Evolutionary conservation across 1,284 basidiomycete genomes (phyloP), one percentile per base, ranked within the genome.

Genomic region (Cutaneotrichosporon sp.): DNA sequence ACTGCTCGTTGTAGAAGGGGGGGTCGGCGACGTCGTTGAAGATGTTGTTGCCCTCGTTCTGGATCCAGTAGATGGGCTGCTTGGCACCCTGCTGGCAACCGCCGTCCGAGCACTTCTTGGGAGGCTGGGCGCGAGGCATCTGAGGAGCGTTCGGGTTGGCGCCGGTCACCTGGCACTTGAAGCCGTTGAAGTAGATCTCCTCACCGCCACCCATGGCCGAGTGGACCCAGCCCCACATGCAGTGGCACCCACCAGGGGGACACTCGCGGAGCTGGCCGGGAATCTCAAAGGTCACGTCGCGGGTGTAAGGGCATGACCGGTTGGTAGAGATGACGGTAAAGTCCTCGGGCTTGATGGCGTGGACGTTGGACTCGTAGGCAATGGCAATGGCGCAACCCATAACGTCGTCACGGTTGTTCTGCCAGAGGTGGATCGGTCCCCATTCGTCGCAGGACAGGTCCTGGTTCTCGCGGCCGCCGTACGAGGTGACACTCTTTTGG

Each of bases 241-340:
- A 90, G 26, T 82, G 84, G 73, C 89, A 90, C 46, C 85, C 85
- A 11, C 84, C 85, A 1, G 84, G 75, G 8, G 58, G 86, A 72
- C 89, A 90, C 26, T 85, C 81, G 0, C 89, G 89, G 84, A 90
- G 87, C 22, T 78, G 76, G 14, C 77, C 81, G 0, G 89, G 89
- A n/a, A 90, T 77, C 60, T 83, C 72, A 70, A 90, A 90, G 60
- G 84, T 82, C n/a, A 88, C 89, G 21, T 72, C 69, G 32, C 86
- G 83, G 56, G 80, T 81, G 87, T 87, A 90, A 0, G 89, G 87
- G 69, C 88, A 90, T 0, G 85, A 86, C 36, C 88, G 86, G 74
- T 90, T 90, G 36, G 88, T 83, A 64, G 85, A 87, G 79, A 90
- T 90, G 32, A 90, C 80, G 9, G 84, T 82, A 67, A 90, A 87